Percentiles rank a stretch among this genome's conserved stretches.
Conservation (phyloP, 2,329 filamentous ascomycete species). For the Nemania sp. region DNA sequence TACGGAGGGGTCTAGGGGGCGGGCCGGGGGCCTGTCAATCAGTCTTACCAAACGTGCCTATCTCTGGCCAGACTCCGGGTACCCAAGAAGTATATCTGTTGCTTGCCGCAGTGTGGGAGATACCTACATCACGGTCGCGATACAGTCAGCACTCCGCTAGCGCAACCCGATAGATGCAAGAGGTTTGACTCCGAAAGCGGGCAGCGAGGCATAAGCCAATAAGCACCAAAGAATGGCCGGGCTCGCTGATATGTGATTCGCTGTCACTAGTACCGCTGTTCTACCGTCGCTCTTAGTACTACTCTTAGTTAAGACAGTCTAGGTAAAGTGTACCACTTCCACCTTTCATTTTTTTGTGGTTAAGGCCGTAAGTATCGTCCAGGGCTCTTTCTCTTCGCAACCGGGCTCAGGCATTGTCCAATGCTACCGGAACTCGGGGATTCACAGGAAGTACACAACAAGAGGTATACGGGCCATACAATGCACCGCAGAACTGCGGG, state of each 20-base stretch:
- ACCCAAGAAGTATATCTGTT: constrained; percentile 27
- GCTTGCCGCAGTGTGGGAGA: no score
- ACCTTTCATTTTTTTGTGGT: not conserved
- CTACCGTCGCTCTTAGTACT: no score
- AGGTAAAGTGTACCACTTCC: no score
- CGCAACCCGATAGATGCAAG: constrained; percentile 18
- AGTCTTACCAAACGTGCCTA: not conserved
- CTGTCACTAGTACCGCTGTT: no score
- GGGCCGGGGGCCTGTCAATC: not conserved
- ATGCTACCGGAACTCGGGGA: not conserved
- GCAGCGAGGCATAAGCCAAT: constrained; percentile 1
- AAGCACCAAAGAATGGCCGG: not conserved
- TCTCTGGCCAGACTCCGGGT: not conserved
- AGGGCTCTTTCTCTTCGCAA: no score
- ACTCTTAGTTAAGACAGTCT: no score
- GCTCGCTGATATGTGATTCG: no score
- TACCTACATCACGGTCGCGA: no score
- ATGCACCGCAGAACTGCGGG: no score
- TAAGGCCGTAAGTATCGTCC: not conserved
- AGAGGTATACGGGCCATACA: no score
- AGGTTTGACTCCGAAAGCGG: constrained; percentile 25
- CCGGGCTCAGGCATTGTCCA: not conserved
- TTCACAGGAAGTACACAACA: not conserved
- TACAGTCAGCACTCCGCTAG: no score
- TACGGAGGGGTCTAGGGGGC: constrained; percentile 20